A percentile compares a stretch with the other conserved stretches of the same genome.
phyloP scores from a whole-genome alignment of 2,329 filamentous ascomycete species.

The Penicillium sp. region DNA sequence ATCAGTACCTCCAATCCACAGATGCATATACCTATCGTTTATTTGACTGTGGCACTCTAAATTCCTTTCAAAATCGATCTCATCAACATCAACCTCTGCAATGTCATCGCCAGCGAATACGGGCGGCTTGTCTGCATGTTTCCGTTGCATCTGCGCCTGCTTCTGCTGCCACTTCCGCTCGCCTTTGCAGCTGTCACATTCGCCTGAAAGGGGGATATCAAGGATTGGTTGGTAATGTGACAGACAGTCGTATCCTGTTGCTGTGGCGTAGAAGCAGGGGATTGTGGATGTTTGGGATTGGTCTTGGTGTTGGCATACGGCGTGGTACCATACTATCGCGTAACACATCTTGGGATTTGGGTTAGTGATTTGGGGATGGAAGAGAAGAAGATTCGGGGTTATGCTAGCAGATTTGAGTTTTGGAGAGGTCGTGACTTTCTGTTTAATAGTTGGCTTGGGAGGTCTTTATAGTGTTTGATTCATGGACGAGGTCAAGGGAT shows the following conservation, averaged over 20 bases:
- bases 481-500: not conserved
- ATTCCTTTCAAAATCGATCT: no score
- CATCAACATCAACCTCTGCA: not conserved
- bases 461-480: not conserved
- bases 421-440: no score
- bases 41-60: not conserved
- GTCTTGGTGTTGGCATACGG: not conserved
- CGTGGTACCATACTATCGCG: not conserved
- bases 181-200: not conserved
- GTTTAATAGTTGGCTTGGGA: not conserved
- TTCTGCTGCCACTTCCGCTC: not conserved
- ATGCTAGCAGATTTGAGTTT: not conserved
- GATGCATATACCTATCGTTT: not conserved
- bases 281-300: not conserved
- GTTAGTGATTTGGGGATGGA: not conserved
- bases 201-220: not conserved
- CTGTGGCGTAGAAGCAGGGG: not conserved
- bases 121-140: not conserved
- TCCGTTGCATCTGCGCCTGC: not conserved
- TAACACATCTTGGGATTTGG: not conserved
- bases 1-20: not conserved
- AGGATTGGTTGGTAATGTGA: not conserved
- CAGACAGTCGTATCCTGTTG: not conserved
- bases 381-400: not conserved
- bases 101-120: not conserved